Base-by-base conservation (phyloP, 2,329 filamentous ascomycete genomes). In the Penicillium verrucosum region DNA sequence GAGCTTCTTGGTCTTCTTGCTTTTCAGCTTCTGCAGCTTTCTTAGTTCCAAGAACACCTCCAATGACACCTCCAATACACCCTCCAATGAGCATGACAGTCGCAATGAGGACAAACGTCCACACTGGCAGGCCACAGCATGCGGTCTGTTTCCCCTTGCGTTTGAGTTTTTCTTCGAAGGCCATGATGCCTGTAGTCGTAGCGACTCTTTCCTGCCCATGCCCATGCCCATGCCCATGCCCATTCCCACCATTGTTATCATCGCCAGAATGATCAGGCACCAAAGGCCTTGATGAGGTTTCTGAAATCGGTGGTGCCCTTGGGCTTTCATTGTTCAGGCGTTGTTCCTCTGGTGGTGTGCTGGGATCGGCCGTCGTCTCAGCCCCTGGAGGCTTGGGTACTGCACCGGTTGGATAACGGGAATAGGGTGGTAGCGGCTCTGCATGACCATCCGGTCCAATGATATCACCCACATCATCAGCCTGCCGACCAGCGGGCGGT, bases 391-490 rank as follows among this genome's bases (percentile, higher is more conserved):
- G 67, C 83, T 91, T 79, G 73, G 83, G 69, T 70, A 82, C 73
- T 75, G 87, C 79, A 55, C 90, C 88, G 51, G 95, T 89, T 2
- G 92, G 90, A 73, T 95, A 97, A 71, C 91, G 83, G 14, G 90
- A 90, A 70, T 97, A 97, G 0, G 93, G 93, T 12, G 93, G 93
- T 18, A 97, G 78, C 72, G 96, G 90, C 73, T 97, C 93, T 1
- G 89, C 88, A 69, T 97, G 92, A 1, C 92, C 92, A 67, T 96
- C 86, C 0, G 89, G 89, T 1, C 92, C 92, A 50, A 97, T 88
- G 52, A 97, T 85, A 70, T 92, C 92, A 45, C 88, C 90, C n/a
- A 84, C 79, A 65, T 96, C 92, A 74, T 96, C 91, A 51, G 90
- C 90, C 55, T 68, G 68, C 21, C 69, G 70, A 0, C 89, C 89